phyloP scores from a whole-genome alignment of 2,329 filamentous ascomycete genomes.

The Alternaria solani region DNA sequence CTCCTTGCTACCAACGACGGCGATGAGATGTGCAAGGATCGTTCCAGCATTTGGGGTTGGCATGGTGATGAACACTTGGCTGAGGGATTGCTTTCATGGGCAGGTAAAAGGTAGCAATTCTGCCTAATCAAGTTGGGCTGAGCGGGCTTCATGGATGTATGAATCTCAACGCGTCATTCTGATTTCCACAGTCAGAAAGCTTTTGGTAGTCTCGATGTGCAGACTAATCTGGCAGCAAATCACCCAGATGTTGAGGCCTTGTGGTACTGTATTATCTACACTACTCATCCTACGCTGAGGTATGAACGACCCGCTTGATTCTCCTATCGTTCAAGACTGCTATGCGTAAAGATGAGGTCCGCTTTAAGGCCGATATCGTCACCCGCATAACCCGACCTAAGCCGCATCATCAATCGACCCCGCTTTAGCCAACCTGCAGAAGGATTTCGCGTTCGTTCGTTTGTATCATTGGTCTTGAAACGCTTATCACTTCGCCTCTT shows the following conservation, averaged over 20 bases:
- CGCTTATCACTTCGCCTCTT: constrained; percentile 19
- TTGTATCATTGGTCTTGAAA: constrained; percentile 2
- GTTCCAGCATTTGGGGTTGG: constrained; percentile 42
- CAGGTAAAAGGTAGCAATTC: constrained; percentile 1
- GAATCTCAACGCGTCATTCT: neutral
- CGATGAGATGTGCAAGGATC: constrained; percentile 39
- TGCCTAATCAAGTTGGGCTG: neutral
- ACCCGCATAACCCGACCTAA: constrained; percentile 21
- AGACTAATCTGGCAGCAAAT: neutral
- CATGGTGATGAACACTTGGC: constrained; percentile 33
- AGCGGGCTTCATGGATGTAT: neutral
- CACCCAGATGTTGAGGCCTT: neutral
- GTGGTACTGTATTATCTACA: neutral
- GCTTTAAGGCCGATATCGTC: constrained; percentile 8
- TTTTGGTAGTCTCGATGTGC: neutral
- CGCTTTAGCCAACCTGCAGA: constrained; percentile 20
- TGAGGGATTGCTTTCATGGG: constrained; percentile 30
- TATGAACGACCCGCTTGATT: neutral
- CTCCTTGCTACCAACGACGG: constrained; percentile 29
- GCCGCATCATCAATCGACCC: constrained; percentile 16
- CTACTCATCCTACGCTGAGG: neutral
- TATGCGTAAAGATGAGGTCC: neutral
- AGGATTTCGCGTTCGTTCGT: neutral
- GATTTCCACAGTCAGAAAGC: neutral
- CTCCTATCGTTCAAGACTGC: neutral